Base-by-base conservation (phyloP, 164 flowering plant species). In the Nymphaea colorata region DNA sequence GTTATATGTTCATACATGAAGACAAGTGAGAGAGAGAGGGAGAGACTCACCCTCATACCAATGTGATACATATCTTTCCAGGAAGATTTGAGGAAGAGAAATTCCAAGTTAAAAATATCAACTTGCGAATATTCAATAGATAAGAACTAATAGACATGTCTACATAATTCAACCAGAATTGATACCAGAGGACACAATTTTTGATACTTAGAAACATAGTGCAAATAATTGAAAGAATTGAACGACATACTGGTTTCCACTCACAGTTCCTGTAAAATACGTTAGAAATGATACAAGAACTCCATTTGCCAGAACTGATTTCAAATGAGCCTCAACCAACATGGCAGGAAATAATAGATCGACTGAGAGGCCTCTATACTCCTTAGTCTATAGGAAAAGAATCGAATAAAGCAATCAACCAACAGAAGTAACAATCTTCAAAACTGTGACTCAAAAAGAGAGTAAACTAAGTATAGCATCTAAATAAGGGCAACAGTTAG, bases 231-330 rank as follows among this genome's bases (percentile, higher is more conserved):
- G 53, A 45, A 45, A 45, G 1, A 45, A 45, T 45, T 5, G 53
- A 10, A 45, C 11, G 7, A 45, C 7, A 45, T 45, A 45, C 5
- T 45, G 53, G 1, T 45, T 45, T 25, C 36, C 57, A 77, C 97
- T 80, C 82, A 95, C 99, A 69, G 99, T 92, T 81, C 99, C 99
- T 44, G 94, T 88, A 43, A 95, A 95, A 73, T 88, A 90, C 51
- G 93, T 92, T 17, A 95, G 90, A 67, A 95, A 95, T 45, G 97
- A 84, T 61, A 95, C 69, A 90, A 95, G 74, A 62, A 92, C 72
- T 67, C 99, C 99, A 84, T 95, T 95, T 62, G 88, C 90, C 72
- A 95, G 90, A 44, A 81, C 80, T 66, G 97, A 79, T 66, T 76
- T 79, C 42, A 90, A 93, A 71, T 84, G 84, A 43, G 93, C 94